Evolutionary conservation across 495 filamentous ascomycete genomes (phyloP).

Genomic region (Penicillium robsamsonii): DNA sequence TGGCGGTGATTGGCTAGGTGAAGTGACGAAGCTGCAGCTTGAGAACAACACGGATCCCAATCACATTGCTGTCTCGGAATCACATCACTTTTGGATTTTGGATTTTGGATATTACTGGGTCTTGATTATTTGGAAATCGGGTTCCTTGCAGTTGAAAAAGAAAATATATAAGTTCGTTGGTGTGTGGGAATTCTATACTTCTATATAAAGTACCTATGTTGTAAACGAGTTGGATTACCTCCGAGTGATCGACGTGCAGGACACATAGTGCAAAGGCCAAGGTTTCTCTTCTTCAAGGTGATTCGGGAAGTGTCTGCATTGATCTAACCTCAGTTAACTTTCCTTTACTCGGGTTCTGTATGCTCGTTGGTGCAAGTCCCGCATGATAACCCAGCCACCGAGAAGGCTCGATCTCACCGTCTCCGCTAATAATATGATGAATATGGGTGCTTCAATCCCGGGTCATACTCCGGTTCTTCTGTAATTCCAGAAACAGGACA

Average conservation of each 20-base stretch:
- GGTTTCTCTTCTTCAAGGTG: constrained; percentile 10
- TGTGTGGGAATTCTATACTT: neutral
- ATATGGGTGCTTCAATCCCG: constrained; percentile 16
- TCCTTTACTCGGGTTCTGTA: constrained; percentile 25
- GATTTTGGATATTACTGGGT: neutral
- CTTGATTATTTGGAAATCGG: neutral
- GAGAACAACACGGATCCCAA: constrained; percentile 27
- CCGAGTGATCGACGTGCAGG: constrained; percentile 8
- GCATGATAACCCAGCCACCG: constrained; percentile 29
- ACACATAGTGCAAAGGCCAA: neutral
- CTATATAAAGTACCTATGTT: constrained; percentile 1
- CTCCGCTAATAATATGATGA: constrained; percentile 38
- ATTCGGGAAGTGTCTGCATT: constrained; percentile 31
- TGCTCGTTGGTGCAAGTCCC: constrained; percentile 37
- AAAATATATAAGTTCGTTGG: neutral
- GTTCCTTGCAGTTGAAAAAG: constrained; percentile 5
- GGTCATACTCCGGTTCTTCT: constrained; percentile 12
- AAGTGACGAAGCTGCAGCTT: constrained; percentile 33
- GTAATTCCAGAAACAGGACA: constrained; percentile 4
- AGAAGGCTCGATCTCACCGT: constrained; percentile 33
- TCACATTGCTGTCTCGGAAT: constrained; percentile 27
- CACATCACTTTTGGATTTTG: constrained; percentile 3
- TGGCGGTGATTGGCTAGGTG: constrained; percentile 24
- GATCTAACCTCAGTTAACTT: constrained; percentile 24
- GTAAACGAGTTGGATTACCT: neutral